Base-by-base conservation (phyloP, 2,329 filamentous ascomycete genomes). In the Nemania diffusa region DNA sequence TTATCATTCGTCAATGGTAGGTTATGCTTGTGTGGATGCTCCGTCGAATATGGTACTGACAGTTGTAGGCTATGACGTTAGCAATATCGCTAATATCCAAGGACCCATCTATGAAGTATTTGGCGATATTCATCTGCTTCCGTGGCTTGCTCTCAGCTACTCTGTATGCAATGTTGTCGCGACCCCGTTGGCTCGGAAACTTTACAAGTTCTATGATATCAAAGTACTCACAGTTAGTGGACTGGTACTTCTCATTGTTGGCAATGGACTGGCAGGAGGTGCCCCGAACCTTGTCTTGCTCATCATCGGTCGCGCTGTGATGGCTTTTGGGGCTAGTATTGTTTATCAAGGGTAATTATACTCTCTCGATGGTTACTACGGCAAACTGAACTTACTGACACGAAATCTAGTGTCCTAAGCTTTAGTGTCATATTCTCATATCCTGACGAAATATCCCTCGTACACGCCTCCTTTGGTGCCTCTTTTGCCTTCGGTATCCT, bases 71-170 rank as follows among this genome's bases (percentile, higher is more conserved):
- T 82, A 81, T 71, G 80, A 82, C 66, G 75, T 81, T 7, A 80
- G 79, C 67, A 82, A 84, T 62, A 81, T 84, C 20, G 83, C 86
- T 7, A 84, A 88, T 69, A 84, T 87, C 55, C 89, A 88, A 74
- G 79, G 79, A 8, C 86, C 85, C 3, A 83, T 90, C 56, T 89
- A 90, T 74, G 79, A 84, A 59, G 85, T 84, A 24, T 80, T 81
- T 51, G 77, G 78, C 5, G 71, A 77, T 11, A 77, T 82, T 42
- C 75, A 80, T 40, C 72, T 81, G 1, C 73, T 82, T 5, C 77
- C 79, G 3, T 82, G 80, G 81, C 74, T 82, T n/a, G 76, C 73
- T 27, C 72, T 81, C 13, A 76, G 75, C 7, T 81, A 80, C 64
- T 77, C 77, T 0, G 68, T 79, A 13, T 76, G 74, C 62, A 77